Conservation (phyloP, 2,329 filamentous ascomycete genomes). For the Botrytis squamosa region DNA sequence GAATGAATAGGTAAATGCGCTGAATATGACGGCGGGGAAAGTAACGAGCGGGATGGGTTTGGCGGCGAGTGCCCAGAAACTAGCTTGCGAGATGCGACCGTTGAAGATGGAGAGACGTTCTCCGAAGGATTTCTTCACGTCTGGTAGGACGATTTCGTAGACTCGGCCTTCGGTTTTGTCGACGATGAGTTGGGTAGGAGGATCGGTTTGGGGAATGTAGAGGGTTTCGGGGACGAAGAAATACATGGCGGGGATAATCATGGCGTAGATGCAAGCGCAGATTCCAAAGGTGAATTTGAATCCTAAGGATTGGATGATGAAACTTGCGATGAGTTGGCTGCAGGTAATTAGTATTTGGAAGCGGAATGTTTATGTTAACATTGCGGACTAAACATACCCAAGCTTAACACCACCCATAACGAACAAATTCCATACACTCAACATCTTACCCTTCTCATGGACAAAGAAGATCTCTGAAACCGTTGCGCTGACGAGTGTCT, state of each 20-base stretch:
- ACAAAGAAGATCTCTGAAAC: constrained; percentile 49
- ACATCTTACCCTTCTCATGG: constrained; percentile 44
- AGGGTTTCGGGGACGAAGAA: constrained; percentile 48
- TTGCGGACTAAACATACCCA: constrained; percentile 26
- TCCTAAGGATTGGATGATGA: constrained; percentile 41
- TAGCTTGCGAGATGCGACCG: constrained; percentile 42
- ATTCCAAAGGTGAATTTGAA: constrained; percentile 42
- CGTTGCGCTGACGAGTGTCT: constrained; percentile 39
- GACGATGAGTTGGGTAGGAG: constrained; percentile 29
- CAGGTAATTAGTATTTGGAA: background rate
- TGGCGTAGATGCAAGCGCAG: constrained; percentile 45
- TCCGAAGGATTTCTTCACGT: constrained; percentile 39
- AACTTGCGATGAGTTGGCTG: constrained; percentile 46
- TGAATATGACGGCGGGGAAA: constrained; percentile 47
- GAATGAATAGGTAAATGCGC: constrained; percentile 31
- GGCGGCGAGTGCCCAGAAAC: constrained; percentile 41
- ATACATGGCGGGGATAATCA: constrained; percentile 44
- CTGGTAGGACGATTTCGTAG: constrained; percentile 33
- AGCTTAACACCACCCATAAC: constrained; percentile 37
- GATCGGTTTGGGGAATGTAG: constrained; percentile 30
- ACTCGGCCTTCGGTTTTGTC: constrained; percentile 32
- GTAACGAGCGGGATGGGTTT: constrained; percentile 51
- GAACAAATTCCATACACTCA: constrained; percentile 35
- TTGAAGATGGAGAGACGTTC: constrained; percentile 43
- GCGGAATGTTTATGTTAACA: no score